Evolutionary conservation across 495 filamentous ascomycete species (phyloP).

Genomic region (Rhypophila decipiens): DNA sequence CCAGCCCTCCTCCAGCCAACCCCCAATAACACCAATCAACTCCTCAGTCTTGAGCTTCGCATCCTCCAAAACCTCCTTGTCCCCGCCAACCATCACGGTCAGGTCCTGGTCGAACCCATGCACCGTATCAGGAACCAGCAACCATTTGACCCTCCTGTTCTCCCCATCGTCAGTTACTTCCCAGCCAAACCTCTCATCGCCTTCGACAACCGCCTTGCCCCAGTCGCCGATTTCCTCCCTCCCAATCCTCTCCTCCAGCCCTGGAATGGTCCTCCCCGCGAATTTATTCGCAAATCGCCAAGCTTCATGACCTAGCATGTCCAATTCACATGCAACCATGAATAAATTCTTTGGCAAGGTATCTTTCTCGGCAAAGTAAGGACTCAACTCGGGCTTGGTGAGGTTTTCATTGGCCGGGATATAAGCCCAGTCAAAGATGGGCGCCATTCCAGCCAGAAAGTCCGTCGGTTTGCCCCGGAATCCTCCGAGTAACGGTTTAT

Average conservation of each 20-base stretch:
- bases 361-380: conserved; percentile 20
- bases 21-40: conserved; percentile 25
- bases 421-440: conserved; percentile 29
- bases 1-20: conserved; percentile 24
- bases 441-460: conserved; percentile 12
- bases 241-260: conserved; percentile 8
- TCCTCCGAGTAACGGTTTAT: conserved; percentile 25
- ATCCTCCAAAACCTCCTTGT: conserved; percentile 17
- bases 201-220: conserved; percentile 19
- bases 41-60: conserved; percentile 26
- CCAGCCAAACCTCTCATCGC: conserved; percentile 30
- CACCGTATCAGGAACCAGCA: conserved; percentile 34
- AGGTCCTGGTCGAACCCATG: conserved; percentile 33
- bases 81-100: conserved; percentile 3
- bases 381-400: conserved; percentile 26
- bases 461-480: conserved; percentile 20
- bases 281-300: conserved; percentile 31
- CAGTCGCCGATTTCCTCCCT: conserved; percentile 9
- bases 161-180: conserved; percentile 21
- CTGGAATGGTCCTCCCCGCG: conserved; percentile 17
- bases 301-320: conserved; percentile 31
- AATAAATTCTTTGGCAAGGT: conserved; percentile 30
- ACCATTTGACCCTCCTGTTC: conserved; percentile 23
- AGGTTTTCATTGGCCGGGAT: conserved; percentile 12
- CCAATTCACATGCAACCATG: conserved; percentile 48